phyloP scores from a whole-genome alignment of 192 early-diverging fungal genomes.

The Gaertneriomyces semiglobifer region DNA sequence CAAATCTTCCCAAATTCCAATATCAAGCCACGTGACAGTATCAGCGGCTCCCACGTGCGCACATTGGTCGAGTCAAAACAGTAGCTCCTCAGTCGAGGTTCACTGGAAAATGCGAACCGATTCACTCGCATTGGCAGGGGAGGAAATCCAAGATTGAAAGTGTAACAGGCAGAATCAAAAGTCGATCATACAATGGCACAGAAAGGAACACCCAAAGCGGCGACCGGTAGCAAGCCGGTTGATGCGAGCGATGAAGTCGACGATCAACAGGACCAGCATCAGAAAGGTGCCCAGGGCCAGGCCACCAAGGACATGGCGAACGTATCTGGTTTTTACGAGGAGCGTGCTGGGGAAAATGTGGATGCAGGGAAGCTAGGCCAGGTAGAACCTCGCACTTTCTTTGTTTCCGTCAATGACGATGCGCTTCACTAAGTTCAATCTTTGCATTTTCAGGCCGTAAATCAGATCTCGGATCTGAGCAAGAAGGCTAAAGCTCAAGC shows the following conservation, averaged over 20 bases:
- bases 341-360: conserved; percentile 41
- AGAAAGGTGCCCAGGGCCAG: conserved; percentile 47
- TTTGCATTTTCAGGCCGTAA: conserved; percentile 35
- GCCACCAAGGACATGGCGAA: conserved; percentile 59
- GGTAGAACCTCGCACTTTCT: conserved; percentile 22
- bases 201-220: too few relatives aligned
- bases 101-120: too few relatives aligned
- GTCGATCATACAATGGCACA: too few relatives aligned
- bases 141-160: too few relatives aligned
- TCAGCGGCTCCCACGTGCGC: too few relatives aligned
- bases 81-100: too few relatives aligned
- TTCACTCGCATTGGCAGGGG: too few relatives aligned
- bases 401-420: background rate
- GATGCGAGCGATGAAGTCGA: conserved; percentile 32
- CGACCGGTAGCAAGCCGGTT: too few relatives aligned
- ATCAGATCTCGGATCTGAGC: conserved; percentile 36
- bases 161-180: too few relatives aligned
- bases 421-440: background rate
- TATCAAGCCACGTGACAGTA: too few relatives aligned
- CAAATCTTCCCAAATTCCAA: too few relatives aligned
- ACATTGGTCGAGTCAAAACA: too few relatives aligned
- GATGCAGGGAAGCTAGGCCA: conserved; percentile 51
- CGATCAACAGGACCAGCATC: conserved; percentile 38
- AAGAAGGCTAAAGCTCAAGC: conserved; percentile 49
- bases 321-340: conserved; percentile 47